Evolutionary conservation across 768 basidiomycete species (phyloP).

Genomic region (Chlorophyllum brunneum): DNA sequence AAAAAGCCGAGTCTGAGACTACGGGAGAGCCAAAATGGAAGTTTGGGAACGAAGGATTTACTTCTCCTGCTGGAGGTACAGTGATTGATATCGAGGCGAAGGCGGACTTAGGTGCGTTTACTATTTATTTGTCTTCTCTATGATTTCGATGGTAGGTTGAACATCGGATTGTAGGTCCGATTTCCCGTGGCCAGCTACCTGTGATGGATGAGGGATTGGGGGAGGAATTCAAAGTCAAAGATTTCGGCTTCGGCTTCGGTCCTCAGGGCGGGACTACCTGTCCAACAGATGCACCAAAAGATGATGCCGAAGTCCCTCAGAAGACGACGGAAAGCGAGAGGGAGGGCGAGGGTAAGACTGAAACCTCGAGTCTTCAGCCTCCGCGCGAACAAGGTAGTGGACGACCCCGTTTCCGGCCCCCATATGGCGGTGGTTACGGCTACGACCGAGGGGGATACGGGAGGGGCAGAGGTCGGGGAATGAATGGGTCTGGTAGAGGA

Average conservation of each 20-base stretch:
- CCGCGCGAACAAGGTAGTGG: background rate
- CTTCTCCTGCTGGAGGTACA: slow-evolving; percentile 1
- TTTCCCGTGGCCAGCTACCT: background rate
- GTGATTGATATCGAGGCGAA: background rate
- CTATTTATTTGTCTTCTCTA: background rate
- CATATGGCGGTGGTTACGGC: slow-evolving; percentile 26
- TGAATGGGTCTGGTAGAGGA: slow-evolving; percentile 32
- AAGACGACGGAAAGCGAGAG: background rate
- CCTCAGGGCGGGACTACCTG: slow-evolving; percentile 34
- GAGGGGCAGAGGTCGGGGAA: slow-evolving; percentile 22
- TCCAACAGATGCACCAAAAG: slow-evolving; percentile 24
- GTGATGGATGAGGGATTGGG: slow-evolving; percentile 2
- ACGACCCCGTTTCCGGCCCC: slow-evolving; percentile 10
- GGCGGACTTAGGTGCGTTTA: background rate
- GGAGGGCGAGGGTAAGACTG: background rate
- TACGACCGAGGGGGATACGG: slow-evolving; percentile 26
- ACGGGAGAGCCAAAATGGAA: slow-evolving; percentile 39
- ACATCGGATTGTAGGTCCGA: background rate
- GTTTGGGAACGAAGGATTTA: slow-evolving; percentile 45
- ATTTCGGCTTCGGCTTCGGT: slow-evolving; percentile 67
- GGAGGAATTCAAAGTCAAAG: slow-evolving; percentile 50
- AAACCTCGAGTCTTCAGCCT: background rate
- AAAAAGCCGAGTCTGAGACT: background rate
- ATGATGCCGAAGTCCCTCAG: slow-evolving; percentile 13
- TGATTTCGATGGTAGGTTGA: too few relatives aligned